Base-by-base conservation (phyloP, 352 stramenopile species). In the Thalassiosira gravida region DNA sequence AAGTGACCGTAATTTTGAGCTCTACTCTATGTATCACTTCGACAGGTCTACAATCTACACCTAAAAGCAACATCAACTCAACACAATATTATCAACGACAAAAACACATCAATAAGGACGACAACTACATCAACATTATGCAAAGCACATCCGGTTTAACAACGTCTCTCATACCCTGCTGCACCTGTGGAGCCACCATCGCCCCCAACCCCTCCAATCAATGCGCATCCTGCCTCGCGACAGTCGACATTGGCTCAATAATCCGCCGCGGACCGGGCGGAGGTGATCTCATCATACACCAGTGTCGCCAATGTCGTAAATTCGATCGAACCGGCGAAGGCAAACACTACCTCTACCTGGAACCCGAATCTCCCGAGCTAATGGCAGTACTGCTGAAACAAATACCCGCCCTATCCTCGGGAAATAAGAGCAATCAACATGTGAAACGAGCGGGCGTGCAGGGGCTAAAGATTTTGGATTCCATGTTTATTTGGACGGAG, bases 401-500 rank as follows among this genome's bases (percentile, higher is more conserved):
- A 86, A 98, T 95, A 58, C 92, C 88, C 11, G 92, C 91, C 1
- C 74, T 96, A 11, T 84, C 62, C 14, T 79, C 74, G 8, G 32
- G 32, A 5, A 39, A 39, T 11, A 83, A 82, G 56, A 65, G 56
- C 37, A 52, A 64, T 44, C 65, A 86, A 37, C 55, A 77, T 42
- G 27, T 82, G 20, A 73, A 68, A 63, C 25, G 69, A 22, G 63
- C 74, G 6, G 68, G 64, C 18, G 58, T 83, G 0, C 44, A 77
- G 30, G 68, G 71, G 24, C 53, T 94, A 8, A 79, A 89, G 7
- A 91, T 99, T 35, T 91, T 99, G 13, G 97, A 99, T 85, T 96
- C 97, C 30, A 96, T 96, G 61, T 99, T 97, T 92, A 94, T 99
- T 61, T 99, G 98, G 98, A 99, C 98, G 0, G 98, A 99, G 85